Percentiles rank a stretch among this genome's conserved stretches.
Evolutionary conservation across 768 basidiomycete species (phyloP).

Genomic region (Lentinula detonsa): DNA sequence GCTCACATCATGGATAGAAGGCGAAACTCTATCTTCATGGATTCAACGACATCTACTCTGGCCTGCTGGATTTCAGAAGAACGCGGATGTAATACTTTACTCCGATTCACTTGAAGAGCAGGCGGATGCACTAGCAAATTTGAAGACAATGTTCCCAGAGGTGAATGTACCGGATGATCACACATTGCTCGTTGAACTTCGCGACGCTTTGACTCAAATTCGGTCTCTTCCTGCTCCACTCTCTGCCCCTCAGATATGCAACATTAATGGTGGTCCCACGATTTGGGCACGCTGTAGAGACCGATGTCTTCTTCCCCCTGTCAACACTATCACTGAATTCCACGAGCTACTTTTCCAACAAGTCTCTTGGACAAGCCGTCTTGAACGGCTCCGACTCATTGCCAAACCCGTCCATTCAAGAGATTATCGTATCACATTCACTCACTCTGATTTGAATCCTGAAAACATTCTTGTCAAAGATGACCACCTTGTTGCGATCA

Average conservation of each 20-base stretch:
- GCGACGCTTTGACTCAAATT: slow-evolving; percentile 8
- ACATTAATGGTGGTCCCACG: background rate
- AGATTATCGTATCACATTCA: slow-evolving; percentile 11
- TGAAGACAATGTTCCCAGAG: background rate
- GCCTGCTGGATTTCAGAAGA: background rate
- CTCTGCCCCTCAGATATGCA: slow-evolving; percentile 3
- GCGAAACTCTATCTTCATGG: background rate
- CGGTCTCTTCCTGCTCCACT: slow-evolving; percentile 10
- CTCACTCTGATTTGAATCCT: slow-evolving; percentile 18
- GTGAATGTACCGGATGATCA: background rate
- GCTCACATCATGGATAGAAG: slow-evolving; percentile 16
- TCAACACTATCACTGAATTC: slow-evolving; percentile 3
- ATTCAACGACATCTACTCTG: background rate
- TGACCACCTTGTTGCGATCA: slow-evolving; percentile 16
- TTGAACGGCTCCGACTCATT: slow-evolving; percentile 4
- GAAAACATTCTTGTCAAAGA: slow-evolving; percentile 19
- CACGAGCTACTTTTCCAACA: slow-evolving; percentile 7
- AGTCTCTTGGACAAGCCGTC: background rate
- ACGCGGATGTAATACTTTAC: background rate
- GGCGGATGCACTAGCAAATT: background rate
- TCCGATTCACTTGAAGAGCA: background rate
- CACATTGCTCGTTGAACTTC: slow-evolving; percentile 1
- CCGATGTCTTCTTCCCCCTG: background rate
- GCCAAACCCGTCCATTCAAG: background rate
- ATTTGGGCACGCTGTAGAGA: background rate